Evolutionary conservation across 495 filamentous ascomycete genomes (phyloP), one percentile per base, ranked within the genome.

Genomic region (Penicillium paxilli): DNA sequence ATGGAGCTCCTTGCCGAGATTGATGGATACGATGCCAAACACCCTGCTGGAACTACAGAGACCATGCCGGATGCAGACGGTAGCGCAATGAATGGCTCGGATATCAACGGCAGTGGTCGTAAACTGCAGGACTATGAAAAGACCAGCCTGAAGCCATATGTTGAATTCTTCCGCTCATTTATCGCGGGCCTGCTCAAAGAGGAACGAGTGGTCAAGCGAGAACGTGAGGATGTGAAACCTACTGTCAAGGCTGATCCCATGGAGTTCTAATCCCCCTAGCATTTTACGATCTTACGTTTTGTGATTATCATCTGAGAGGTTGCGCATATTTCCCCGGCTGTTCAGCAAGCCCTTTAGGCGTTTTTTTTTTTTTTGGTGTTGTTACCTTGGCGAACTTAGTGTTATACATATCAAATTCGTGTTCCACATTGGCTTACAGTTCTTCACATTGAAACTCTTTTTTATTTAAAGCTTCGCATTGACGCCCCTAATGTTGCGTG

Each of bases 121-220:
- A 83, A 76, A 52, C 57, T 89, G 33, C 83, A 84, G 66, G 95
- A 98, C 67, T 97, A 92, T 81, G 93, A 98, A 76, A 98, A 96
- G 82, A 98, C 94, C 24, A 89, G 90, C 48, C 69, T 98, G 57
- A 95, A 88, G 72, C 90, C 92, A 40, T 98, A 95, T 70, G 83
- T 98, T 16, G 92, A 97, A 42, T 85, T 84, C 59, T 98, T 98
- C 72, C 84, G 87, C 49, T 80, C 75, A 1, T 94, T 96, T 71
- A 91, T 98, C 23, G 76, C 83, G 2, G 76, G 70, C 4, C 66
- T 97, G 28, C 79, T 96, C 64, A 92, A 84, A 66, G 94, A 94
- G 21, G 94, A 98, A 75, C 81, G 79, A 48, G 80, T 79, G 22
- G 76, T 80, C 9, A 92, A 88, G 74, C 77, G 91, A 16, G 92